A percentile compares a stretch with the other conserved stretches of the same genome.
Evolutionary conservation across 2,329 filamentous ascomycete species (phyloP).

Genomic region (Aureobasidium mangrovei): DNA sequence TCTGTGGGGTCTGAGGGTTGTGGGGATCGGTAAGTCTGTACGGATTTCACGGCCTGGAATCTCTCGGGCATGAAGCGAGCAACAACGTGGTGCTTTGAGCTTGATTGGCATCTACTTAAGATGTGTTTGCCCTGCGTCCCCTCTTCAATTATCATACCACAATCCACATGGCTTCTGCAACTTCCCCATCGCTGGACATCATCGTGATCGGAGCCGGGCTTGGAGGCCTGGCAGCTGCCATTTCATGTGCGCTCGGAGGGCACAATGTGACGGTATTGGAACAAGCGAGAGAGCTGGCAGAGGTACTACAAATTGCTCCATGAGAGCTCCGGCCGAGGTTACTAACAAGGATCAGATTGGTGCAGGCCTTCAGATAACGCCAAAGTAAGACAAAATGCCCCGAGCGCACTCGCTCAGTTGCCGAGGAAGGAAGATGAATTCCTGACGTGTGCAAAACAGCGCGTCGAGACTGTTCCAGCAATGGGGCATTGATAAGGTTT

Average conservation of each 20-base stretch:
- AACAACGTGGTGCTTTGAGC: not conserved
- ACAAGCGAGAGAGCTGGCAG: conserved; percentile 13
- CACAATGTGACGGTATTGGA: conserved; percentile 28
- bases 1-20: not conserved
- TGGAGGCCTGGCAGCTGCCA: conserved; percentile 25
- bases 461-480: conserved; percentile 41
- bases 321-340: too few relatives aligned
- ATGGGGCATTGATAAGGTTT: conserved; percentile 41
- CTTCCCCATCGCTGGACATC: conserved; percentile 19
- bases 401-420: conserved; percentile 16
- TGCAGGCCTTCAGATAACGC: conserved; percentile 46
- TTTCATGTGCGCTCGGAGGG: conserved; percentile 26
- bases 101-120: not conserved
- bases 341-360: conserved; percentile 30
- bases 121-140: not conserved
- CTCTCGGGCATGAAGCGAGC: not conserved
- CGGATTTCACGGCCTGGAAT: conserved; percentile 1
- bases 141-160: not conserved
- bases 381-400: conserved; percentile 25
- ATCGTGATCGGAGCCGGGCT: conserved; percentile 29
- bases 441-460: conserved; percentile 23
- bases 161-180: conserved; percentile 10
- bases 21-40: conserved; percentile 6
- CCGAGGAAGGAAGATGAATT: not conserved
- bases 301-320: conserved; percentile 19